Conservation (phyloP, 2,329 filamentous ascomycete species). For the Dendryphion nanum region DNA sequence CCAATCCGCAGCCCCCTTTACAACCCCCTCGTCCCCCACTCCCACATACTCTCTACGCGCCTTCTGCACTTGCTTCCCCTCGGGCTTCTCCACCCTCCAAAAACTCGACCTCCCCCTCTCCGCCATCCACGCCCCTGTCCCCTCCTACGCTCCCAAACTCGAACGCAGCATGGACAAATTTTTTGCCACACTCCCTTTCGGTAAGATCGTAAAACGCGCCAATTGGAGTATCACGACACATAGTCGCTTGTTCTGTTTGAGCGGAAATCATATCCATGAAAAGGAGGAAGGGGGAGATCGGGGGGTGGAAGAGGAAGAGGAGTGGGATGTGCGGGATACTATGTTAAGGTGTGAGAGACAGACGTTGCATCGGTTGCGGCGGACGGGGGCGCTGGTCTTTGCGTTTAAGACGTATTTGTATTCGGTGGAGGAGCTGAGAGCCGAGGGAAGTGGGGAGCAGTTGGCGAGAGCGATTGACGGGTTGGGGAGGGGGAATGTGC, state of each 20-base stretch:
- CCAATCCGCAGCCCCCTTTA: too few species aligned
- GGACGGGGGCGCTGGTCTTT: slow-evolving; percentile 57
- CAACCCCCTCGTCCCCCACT: slow-evolving; percentile 11
- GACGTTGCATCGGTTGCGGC: slow-evolving; percentile 59
- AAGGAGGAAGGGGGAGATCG: slow-evolving; percentile 19
- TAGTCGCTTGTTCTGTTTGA: slow-evolving; percentile 39
- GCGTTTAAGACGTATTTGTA: slow-evolving; percentile 64
- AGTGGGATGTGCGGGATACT: slow-evolving; percentile 44
- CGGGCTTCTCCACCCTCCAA: slow-evolving; percentile 56
- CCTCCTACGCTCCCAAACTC: slow-evolving; percentile 56
- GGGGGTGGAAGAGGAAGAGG: not conserved
- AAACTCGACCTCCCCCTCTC: slow-evolving; percentile 55
- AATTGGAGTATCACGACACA: slow-evolving; percentile 55
- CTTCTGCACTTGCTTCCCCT: slow-evolving; percentile 57
- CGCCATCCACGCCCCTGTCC: slow-evolving; percentile 59
- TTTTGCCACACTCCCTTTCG: slow-evolving; percentile 54
- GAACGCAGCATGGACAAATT: slow-evolving; percentile 62
- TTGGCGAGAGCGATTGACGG: slow-evolving; percentile 61
- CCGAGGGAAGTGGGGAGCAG: slow-evolving; percentile 55
- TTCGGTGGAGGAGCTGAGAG: slow-evolving; percentile 53
- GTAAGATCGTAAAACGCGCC: slow-evolving; percentile 54
- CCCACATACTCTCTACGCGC: slow-evolving; percentile 55
- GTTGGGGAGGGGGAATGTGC: slow-evolving; percentile 55
- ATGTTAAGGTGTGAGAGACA: slow-evolving; percentile 59
- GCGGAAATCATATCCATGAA: slow-evolving; percentile 46